These are phyloP conservation scores for Dothideomycetes sp. DNA, from an alignment of 2,329 filamentous ascomycete species.

Conservation along the genomic window DNA sequence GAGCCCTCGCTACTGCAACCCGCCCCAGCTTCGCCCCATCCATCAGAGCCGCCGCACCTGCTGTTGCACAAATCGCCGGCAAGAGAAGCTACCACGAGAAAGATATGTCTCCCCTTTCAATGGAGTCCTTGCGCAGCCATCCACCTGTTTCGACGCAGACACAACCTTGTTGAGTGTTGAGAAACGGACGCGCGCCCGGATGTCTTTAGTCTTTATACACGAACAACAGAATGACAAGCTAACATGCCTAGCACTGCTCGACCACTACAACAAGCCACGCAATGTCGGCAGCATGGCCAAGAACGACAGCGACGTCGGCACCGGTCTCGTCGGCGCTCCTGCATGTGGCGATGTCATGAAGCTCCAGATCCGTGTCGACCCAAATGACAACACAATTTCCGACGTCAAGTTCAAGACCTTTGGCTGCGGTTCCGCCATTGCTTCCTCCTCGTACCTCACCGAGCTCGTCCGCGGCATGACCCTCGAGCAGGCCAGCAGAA, in stretches of 20 bases:
- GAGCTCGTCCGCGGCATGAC: slow-evolving; percentile 94
- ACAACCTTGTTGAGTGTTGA: too few species aligned
- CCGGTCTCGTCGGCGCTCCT: slow-evolving; percentile 81
- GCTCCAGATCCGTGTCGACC: slow-evolving; percentile 85
- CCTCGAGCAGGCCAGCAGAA: slow-evolving; percentile 80
- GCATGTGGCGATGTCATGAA: slow-evolving; percentile 92
- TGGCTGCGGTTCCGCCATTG: slow-evolving; percentile 88
- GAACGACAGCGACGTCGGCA: slow-evolving; percentile 72
- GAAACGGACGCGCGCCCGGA: too few species aligned
- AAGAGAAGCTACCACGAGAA: slow-evolving; percentile 54
- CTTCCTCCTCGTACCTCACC: slow-evolving; percentile 86
- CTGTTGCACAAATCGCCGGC: slow-evolving; percentile 23
- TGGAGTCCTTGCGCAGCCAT: slow-evolving; percentile 3
- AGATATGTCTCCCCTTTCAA: slow-evolving; percentile 38
- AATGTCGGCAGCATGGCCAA: slow-evolving; percentile 75
- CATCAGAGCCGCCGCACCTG: slow-evolving; percentile 32
- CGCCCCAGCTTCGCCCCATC: slow-evolving; percentile 37
- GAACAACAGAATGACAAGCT: slow-evolving; percentile 18
- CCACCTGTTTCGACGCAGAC: slow-evolving; percentile 4
- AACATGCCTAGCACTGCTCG: slow-evolving; percentile 45
- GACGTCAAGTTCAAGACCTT: slow-evolving; percentile 99
- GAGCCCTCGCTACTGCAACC: slow-evolving; percentile 37
- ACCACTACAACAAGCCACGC: slow-evolving; percentile 71
- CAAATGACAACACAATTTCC: slow-evolving; percentile 73
- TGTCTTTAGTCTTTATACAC: too few species aligned